phyloP scores from a whole-genome alignment of 78 protist genomes.

The Parvularia atlantis region DNA sequence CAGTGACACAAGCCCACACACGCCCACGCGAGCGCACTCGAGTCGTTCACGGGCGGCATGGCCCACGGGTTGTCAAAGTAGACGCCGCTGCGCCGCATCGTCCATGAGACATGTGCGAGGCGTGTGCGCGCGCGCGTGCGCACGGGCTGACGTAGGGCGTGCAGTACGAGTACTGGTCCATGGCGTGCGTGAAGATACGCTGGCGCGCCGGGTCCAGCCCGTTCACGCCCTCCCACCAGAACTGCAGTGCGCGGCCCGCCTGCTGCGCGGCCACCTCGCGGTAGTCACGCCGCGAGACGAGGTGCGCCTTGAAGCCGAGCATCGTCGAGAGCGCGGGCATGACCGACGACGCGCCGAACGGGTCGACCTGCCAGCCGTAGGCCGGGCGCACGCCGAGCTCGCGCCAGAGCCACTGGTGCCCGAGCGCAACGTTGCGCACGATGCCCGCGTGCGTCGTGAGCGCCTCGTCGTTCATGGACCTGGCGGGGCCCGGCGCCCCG shows the following conservation, averaged over 20 bases:
- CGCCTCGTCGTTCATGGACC: constrained; percentile 19
- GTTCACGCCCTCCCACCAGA: not conserved
- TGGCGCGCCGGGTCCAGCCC: no score
- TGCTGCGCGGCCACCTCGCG: not conserved
- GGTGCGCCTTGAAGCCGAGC: not conserved
- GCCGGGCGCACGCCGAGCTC: not conserved
- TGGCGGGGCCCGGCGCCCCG: no score
- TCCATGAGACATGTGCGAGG: not conserved
- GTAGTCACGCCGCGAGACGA: not conserved
- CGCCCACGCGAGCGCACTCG: no score
- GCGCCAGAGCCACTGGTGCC: not conserved
- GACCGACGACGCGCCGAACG: constrained; percentile 18
- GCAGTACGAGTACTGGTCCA: no score
- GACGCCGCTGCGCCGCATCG: not conserved
- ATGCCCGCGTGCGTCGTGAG: not conserved
- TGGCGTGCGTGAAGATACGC: no score
- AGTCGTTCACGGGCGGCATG: no score
- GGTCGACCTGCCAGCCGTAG: constrained; percentile 31
- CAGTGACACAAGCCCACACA: no score
- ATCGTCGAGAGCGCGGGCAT: not conserved
- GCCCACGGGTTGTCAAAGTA: not conserved
- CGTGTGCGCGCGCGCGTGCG: no score
- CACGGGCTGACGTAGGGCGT: no score
- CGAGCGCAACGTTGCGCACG: not conserved
- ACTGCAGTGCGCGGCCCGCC: not conserved